phyloP scores from a whole-genome alignment of 257 asterid genomes.

The Solanum ahanhuiri region DNA sequence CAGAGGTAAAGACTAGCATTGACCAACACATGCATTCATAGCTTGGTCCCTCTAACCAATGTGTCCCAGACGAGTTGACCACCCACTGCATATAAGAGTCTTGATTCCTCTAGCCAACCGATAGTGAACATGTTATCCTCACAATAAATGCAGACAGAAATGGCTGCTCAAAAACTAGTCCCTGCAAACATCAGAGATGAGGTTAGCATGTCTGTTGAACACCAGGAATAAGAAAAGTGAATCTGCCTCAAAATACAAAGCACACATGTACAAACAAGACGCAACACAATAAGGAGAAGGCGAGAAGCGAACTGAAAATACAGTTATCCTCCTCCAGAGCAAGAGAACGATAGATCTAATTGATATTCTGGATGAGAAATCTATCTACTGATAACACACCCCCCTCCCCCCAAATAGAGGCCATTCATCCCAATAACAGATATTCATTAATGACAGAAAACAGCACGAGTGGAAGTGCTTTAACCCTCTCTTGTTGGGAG shows the following conservation, averaged over 20 bases:
- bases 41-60: not conserved
- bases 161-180: not conserved
- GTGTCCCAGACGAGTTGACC: not conserved
- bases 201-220: not conserved
- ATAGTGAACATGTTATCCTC: not conserved
- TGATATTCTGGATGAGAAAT: not conserved
- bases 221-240: not conserved
- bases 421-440: not conserved
- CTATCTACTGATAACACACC: not conserved
- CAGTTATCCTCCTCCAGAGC: not conserved
- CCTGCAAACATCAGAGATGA: constrained; percentile 6
- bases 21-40: not conserved
- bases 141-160: not conserved
- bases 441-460: not conserved
- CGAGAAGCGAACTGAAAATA: not conserved
- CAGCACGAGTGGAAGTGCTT: not conserved
- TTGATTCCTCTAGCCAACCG: not conserved
- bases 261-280: not conserved
- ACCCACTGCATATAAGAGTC: not conserved
- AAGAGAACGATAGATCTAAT: not conserved
- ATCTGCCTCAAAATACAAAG: not conserved
- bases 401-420: not conserved
- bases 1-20: not conserved
- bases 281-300: not conserved
- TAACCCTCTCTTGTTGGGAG: not conserved